phyloP scores from a whole-genome alignment of 2,329 filamentous ascomycete species.

The Pseudogymnoascus sp. region DNA sequence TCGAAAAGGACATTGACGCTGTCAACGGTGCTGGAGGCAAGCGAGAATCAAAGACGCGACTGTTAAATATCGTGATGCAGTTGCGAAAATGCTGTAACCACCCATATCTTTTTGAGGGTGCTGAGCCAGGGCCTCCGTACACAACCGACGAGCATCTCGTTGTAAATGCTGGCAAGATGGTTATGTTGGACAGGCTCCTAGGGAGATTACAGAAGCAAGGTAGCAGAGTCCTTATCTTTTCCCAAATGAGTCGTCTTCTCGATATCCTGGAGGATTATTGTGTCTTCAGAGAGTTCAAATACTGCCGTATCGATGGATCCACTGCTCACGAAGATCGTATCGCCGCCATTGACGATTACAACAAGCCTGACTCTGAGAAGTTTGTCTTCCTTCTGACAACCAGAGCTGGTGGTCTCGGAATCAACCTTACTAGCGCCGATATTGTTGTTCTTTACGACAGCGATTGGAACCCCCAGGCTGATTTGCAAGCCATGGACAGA shows the following conservation, averaged over 20 bases:
- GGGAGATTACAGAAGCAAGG: slow-evolving; percentile 76
- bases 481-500: slow-evolving; percentile 97
- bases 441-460: slow-evolving; percentile 96
- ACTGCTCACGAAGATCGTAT: slow-evolving; percentile 98
- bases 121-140: slow-evolving; percentile 93
- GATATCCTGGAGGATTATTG: slow-evolving; percentile 98
- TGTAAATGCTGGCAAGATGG: slow-evolving; percentile 94
- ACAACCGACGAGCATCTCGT: slow-evolving; percentile 96
- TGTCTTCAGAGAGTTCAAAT: slow-evolving; percentile 88
- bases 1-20: slow-evolving; percentile 98
- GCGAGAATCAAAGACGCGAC: slow-evolving; percentile 91
- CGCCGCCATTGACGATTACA: slow-evolving; percentile 96
- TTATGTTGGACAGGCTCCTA: slow-evolving; percentile 87
- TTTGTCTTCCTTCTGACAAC: slow-evolving; percentile 95
- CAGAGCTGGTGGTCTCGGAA: slow-evolving; percentile 88
- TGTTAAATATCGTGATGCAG: slow-evolving; percentile 99
- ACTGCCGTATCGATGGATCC: slow-evolving; percentile 93
- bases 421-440: slow-evolving; percentile 91
- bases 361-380: slow-evolving; percentile 89
- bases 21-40: slow-evolving; percentile 96
- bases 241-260: slow-evolving; percentile 94
- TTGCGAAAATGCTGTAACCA: slow-evolving; percentile 98
- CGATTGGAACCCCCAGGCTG: slow-evolving; percentile 97
- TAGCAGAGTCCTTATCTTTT: slow-evolving; percentile 96
- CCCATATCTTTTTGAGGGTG: slow-evolving; percentile 94